Percentiles rank a stretch among this genome's conserved stretches.
Evolutionary conservation across 1,284 basidiomycete species (phyloP).

Genomic region (Ustilago loliicola): DNA sequence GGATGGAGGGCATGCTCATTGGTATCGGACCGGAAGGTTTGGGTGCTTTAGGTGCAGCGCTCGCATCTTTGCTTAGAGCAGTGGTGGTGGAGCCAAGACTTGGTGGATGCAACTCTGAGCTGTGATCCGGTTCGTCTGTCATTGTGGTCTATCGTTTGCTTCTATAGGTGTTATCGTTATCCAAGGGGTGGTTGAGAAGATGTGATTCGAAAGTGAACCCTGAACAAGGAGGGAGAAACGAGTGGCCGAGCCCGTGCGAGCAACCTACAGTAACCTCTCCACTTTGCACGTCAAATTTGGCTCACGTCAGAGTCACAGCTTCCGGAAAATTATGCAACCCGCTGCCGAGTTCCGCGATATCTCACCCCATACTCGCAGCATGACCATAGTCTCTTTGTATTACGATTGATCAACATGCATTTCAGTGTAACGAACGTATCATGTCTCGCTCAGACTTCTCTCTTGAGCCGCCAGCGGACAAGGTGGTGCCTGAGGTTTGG

Average conservation of each 20-base stretch:
- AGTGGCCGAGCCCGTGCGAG: too few relatives aligned
- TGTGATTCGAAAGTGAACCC: background rate
- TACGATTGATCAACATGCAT: too few relatives aligned
- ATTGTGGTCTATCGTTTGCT: background rate
- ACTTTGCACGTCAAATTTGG: background rate
- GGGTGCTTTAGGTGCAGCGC: background rate
- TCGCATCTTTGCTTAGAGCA: background rate
- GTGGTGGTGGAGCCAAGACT: conserved; percentile 5
- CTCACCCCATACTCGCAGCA: background rate
- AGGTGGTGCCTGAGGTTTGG: background rate
- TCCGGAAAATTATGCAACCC: background rate
- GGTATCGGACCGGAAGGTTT: conserved; percentile 28
- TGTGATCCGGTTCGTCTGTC: conserved; percentile 19
- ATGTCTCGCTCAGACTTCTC: too few relatives aligned
- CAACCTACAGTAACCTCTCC: too few relatives aligned
- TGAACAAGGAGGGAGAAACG: background rate
- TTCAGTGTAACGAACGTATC: too few relatives aligned
- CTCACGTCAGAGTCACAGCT: conserved; percentile 15
- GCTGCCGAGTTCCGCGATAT: conserved; percentile 2
- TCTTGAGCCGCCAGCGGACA: too few relatives aligned
- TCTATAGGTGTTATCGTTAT: too few relatives aligned
- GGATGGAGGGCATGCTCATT: conserved; percentile 51
- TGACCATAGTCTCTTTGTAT: background rate
- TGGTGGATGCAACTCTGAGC: conserved; percentile 24
- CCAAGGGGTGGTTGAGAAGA: too few relatives aligned